These are phyloP conservation scores for Zangia roseola DNA, from an alignment of 768 basidiomycete genomes.

Conservation along the genomic window DNA sequence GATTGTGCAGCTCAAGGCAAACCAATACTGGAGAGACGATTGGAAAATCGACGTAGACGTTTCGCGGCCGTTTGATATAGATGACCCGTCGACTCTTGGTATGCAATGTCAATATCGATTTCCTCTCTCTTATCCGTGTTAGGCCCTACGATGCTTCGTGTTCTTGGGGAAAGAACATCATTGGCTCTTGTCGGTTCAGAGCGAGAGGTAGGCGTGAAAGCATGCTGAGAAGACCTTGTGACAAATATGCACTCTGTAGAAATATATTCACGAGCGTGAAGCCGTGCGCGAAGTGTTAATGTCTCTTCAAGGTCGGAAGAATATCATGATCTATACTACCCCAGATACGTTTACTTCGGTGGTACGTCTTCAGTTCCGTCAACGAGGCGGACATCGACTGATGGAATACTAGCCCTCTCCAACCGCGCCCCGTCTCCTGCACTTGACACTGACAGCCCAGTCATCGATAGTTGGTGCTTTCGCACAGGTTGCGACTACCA, in stretches of 20 bases:
- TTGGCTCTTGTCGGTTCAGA: conserved; percentile 40
- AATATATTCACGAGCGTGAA: conserved; percentile 71
- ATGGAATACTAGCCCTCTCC: conserved; percentile 40
- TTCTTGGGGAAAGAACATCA: conserved; percentile 37
- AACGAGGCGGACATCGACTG: not conserved
- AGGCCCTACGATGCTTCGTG: conserved; percentile 48
- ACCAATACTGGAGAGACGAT: conserved; percentile 74
- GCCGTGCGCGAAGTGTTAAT: conserved; percentile 77
- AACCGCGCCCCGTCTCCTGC: conserved; percentile 59
- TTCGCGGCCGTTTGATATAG: conserved; percentile 53
- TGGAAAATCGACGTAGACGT: conserved; percentile 53
- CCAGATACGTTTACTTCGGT: conserved; percentile 34
- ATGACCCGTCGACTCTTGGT: conserved; percentile 76
- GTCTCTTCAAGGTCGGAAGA: conserved; percentile 69
- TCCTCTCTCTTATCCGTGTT: not conserved
- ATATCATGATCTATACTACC: conserved; percentile 48
- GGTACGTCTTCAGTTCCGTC: conserved; percentile 15
- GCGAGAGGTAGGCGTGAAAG: conserved; percentile 37
- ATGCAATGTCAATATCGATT: conserved; percentile 5
- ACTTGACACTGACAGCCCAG: conserved; percentile 66
- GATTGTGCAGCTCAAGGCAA: conserved; percentile 59
- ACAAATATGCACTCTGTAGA: conserved; percentile 35
- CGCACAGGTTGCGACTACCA: conserved; percentile 54
- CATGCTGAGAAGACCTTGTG: not conserved
- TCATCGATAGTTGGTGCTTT: conserved; percentile 62